A percentile compares a stretch with the other conserved stretches of the same genome.
Evolutionary conservation across 768 basidiomycete species (phyloP).

Genomic region (Suillus clintonianus): DNA sequence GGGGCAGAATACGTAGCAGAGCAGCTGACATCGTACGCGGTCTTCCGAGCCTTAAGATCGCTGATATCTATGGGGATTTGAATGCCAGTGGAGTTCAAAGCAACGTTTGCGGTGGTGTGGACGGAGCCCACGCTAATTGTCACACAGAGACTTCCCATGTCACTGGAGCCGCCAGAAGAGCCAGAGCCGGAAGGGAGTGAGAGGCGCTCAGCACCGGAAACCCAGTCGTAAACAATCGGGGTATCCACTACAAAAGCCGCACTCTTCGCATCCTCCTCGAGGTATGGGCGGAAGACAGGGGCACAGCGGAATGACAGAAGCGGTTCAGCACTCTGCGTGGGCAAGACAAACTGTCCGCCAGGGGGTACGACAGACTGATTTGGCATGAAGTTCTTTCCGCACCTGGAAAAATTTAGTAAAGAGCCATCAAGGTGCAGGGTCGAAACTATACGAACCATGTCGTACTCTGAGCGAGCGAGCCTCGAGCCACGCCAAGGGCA

Average conservation of each 20-base stretch:
- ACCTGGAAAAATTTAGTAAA: constrained; percentile 33
- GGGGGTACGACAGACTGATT: constrained; percentile 43
- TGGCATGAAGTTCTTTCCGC: constrained; percentile 50
- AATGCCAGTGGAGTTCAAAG: constrained; percentile 37
- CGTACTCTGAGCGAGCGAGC: constrained; percentile 14
- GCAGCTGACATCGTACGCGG: constrained; percentile 36
- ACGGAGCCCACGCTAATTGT: constrained; percentile 30
- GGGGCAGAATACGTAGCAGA: constrained; percentile 25
- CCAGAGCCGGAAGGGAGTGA: constrained; percentile 8
- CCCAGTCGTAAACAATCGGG: constrained; percentile 34
- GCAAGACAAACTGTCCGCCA: constrained; percentile 45
- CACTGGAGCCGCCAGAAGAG: neutral
- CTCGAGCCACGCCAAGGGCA: constrained; percentile 6
- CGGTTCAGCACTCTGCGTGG: constrained; percentile 33
- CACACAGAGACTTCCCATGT: constrained; percentile 22
- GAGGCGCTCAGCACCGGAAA: constrained; percentile 37
- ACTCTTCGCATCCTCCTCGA: constrained; percentile 37
- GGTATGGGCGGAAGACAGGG: constrained; percentile 48
- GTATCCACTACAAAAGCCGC: constrained; percentile 39
- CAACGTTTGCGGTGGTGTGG: constrained; percentile 27
- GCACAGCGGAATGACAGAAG: constrained; percentile 48
- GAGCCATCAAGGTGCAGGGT: neutral
- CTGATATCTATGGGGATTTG: constrained; percentile 36
- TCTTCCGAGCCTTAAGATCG: constrained; percentile 28
- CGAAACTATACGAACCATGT: constrained; percentile 20